Conservation (phyloP, 1,139 yeast species). For the Scheffersomyces lignicola region DNA sequence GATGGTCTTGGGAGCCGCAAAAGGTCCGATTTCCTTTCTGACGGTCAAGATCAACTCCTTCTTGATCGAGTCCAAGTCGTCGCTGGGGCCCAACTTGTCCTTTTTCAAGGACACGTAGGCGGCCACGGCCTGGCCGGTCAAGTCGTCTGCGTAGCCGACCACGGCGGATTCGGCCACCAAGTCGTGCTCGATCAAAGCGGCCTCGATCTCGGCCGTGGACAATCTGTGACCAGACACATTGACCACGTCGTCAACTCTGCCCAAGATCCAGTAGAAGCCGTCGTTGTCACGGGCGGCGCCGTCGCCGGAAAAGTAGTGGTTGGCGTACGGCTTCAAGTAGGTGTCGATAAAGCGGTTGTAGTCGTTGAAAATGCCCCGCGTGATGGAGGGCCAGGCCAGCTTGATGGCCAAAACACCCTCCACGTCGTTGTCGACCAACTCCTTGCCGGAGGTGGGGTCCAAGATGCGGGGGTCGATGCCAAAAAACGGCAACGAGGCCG, state of each 20-base stretch:
- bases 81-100: conserved; percentile 31
- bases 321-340: conserved; percentile 67
- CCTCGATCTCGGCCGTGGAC: conserved; percentile 82
- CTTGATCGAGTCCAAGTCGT: conserved; percentile 55
- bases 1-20: conserved; percentile 78
- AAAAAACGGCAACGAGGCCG: conserved; percentile 76
- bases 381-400: conserved; percentile 77
- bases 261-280: conserved; percentile 78
- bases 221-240: conserved; percentile 80
- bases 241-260: conserved; percentile 82
- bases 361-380: conserved; percentile 74
- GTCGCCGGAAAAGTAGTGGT: conserved; percentile 75
- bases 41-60: conserved; percentile 72
- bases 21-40: conserved; percentile 79
- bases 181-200: conserved; percentile 70
- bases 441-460: conserved; percentile 72
- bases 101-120: conserved; percentile 73
- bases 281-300: conserved; percentile 80
- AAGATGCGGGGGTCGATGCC: conserved; percentile 69
- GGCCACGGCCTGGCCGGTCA: conserved; percentile 83
- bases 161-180: conserved; percentile 77
- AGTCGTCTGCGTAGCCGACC: conserved; percentile 77
- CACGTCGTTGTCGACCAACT: conserved; percentile 58
- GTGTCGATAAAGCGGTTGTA: conserved; percentile 69
- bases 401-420: conserved; percentile 77